Evolutionary conservation across 1,139 yeast species (phyloP), one percentile per base, ranked within the genome.

Genomic region (Pneumocystis canis): DNA sequence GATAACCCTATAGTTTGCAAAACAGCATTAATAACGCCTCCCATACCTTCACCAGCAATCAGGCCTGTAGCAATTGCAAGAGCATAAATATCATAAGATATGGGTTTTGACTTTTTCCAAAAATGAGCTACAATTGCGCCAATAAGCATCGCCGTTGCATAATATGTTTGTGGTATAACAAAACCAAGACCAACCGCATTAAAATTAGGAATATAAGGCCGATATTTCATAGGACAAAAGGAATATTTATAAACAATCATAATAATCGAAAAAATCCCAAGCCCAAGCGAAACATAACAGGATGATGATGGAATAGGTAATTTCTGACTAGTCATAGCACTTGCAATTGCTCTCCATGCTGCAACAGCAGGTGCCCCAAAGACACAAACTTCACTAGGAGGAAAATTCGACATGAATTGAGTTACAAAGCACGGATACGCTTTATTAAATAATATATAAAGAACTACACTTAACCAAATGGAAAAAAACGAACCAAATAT

Each of bases 161-260:
- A 63, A 58, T 31, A 61, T 7, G 65, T 61, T 54, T 63, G 65
- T 11, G 65, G 65, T n/a, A 63, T 57, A 28, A 63, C 62, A 60
- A 63, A 63, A 14, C 63, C 65, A 11, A 63, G 54, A 30, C 65
- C 65, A 56, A 63, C 60, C 33, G 65, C 65, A 60, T 63, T 63
- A 61, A 63, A 61, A 62, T 63, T 63, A 14, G 65, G 65, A 11
- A 63, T 54, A 58, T 37, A 53, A 35, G 28, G 18, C 33, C 63
- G 61, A 31, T 58, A 47, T 28, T 57, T 40, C 39, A 53, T 58
- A 2, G 61, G 65, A 58, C 60, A 60, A 60, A 35, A 41, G 5
- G 58, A 57, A 60, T 63, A 61, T 58, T 63, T 63, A 58, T 54
- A 60, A 0, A 63, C 33, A 14, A 58, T 59, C 14, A 40, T 54